Conservation (phyloP, 169 alveolate genomes). For the Cryptosporidium xiaoi region DNA sequence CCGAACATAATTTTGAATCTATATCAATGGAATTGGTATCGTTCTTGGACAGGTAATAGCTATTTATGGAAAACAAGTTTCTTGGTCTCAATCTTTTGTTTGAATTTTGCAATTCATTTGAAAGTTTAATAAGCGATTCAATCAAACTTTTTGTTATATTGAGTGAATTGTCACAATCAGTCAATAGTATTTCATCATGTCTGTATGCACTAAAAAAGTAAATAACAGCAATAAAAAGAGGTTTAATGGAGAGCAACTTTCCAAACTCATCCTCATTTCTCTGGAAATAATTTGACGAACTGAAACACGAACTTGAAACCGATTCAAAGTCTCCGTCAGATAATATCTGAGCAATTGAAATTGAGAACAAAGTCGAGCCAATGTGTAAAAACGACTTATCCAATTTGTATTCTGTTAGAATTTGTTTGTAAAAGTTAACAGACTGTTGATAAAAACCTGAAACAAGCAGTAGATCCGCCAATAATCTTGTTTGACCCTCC, state of each 20-base stretch:
- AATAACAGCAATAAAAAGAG: constrained; percentile 26
- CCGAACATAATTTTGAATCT: neutral
- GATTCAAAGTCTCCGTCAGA: constrained; percentile 27
- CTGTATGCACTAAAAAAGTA: neutral
- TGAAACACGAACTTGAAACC: constrained; percentile 13
- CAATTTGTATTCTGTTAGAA: constrained; percentile 49
- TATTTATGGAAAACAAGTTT: constrained; percentile 30
- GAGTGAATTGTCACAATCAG: neutral
- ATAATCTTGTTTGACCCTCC: constrained; percentile 62
- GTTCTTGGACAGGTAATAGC: neutral
- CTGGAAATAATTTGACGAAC: constrained; percentile 36
- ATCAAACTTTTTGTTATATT: constrained; percentile 21
- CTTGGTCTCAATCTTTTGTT: constrained; percentile 27
- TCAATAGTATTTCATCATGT: neutral
- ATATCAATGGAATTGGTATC: neutral
- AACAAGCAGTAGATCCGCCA: constrained; percentile 47
- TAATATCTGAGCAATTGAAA: constrained; percentile 36
- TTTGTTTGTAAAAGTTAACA: constrained; percentile 50
- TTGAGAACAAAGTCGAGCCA: constrained; percentile 47
- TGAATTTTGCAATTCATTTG: constrained; percentile 25
- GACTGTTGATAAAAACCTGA: constrained; percentile 45
- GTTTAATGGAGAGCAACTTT: neutral
- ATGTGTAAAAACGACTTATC: constrained; percentile 60
- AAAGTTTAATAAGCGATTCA: constrained; percentile 1
- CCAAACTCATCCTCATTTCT: constrained; percentile 31